phyloP scores from a whole-genome alignment of 768 basidiomycete genomes.

The Macrolepiota dolichaula region DNA sequence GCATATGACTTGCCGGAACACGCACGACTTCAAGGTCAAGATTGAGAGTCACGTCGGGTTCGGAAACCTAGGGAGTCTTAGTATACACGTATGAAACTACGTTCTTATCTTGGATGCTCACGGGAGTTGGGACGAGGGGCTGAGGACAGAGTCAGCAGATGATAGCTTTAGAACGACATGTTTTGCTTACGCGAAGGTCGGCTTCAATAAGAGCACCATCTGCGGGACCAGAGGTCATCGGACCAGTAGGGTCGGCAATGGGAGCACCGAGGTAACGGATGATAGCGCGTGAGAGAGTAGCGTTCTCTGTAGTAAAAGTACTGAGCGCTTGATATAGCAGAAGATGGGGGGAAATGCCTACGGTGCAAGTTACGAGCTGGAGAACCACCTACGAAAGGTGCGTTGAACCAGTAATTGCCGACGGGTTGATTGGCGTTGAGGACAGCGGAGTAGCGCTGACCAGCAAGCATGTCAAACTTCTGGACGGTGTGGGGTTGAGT shows the following conservation, averaged over 20 bases:
- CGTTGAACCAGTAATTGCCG: conserved; percentile 45
- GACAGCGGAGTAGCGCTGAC: conserved; percentile 47
- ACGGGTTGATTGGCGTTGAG: conserved; percentile 39
- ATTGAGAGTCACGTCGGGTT: conserved; percentile 18
- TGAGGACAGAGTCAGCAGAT: too few relatives aligned
- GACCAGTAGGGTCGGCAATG: conserved; percentile 27
- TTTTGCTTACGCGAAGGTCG: conserved; percentile 22
- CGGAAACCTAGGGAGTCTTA: too few relatives aligned
- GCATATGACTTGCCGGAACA: background rate
- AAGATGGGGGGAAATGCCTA: conserved; percentile 14
- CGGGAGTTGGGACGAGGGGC: conserved; percentile 7
- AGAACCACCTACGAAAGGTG: conserved; percentile 28
- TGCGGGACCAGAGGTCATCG: conserved; percentile 13
- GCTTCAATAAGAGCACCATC: conserved; percentile 31
- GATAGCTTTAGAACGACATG: too few relatives aligned
- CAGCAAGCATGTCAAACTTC: conserved; percentile 38
- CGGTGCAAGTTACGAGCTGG: conserved; percentile 28
- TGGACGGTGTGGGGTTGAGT: conserved; percentile 31
- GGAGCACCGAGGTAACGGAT: conserved; percentile 38
- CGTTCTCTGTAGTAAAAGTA: background rate
- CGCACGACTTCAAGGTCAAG: conserved; percentile 28
- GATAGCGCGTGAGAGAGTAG: conserved; percentile 27
- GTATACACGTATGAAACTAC: too few relatives aligned
- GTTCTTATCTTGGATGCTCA: conserved; percentile 1
- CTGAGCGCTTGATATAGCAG: too few relatives aligned